Evolutionary conservation across 2,329 filamentous ascomycete species (phyloP).

Genomic region (Pseudopithomyces maydicus): DNA sequence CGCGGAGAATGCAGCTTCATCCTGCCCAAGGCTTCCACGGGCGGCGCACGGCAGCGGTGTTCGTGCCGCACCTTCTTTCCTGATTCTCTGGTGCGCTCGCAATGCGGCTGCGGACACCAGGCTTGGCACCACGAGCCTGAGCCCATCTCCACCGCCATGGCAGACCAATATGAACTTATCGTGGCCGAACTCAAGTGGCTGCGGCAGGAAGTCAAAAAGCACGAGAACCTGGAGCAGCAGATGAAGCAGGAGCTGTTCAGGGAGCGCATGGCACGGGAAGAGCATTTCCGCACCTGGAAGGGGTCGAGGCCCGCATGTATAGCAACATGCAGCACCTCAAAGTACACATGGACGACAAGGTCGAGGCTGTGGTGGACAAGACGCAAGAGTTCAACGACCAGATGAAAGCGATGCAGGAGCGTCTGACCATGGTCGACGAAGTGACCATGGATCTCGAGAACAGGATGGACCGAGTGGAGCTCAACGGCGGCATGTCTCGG

Average conservation of each 20-base stretch:
- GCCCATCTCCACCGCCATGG: slow-evolving; percentile 38
- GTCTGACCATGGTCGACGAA: slow-evolving; percentile 46
- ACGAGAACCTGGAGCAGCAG: slow-evolving; percentile 41
- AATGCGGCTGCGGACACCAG: slow-evolving; percentile 54
- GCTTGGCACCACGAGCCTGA: slow-evolving; percentile 52
- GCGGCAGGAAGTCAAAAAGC: slow-evolving; percentile 38
- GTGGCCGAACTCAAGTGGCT: slow-evolving; percentile 45
- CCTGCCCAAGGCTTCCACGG: slow-evolving; percentile 29
- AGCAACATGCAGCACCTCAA: slow-evolving; percentile 46
- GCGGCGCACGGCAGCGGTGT: slow-evolving; percentile 44
- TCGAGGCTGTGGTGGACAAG: slow-evolving; percentile 48
- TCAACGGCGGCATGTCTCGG: slow-evolving; percentile 26
- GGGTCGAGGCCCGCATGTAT: slow-evolving; percentile 43
- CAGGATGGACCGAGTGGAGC: slow-evolving; percentile 42
- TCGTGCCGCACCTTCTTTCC: slow-evolving; percentile 52
- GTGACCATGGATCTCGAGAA: slow-evolving; percentile 48
- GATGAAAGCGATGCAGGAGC: slow-evolving; percentile 43
- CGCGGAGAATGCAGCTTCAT: slow-evolving; percentile 47
- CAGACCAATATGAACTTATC: slow-evolving; percentile 42
- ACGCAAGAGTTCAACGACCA: slow-evolving; percentile 44
- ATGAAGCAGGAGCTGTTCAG: slow-evolving; percentile 44
- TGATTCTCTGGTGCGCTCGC: slow-evolving; percentile 43
- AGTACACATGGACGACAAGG: slow-evolving; percentile 46
- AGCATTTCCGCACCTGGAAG: slow-evolving; percentile 40
- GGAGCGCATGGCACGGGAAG: slow-evolving; percentile 39